Conservation (phyloP, 1,284 basidiomycete genomes). For the Microbotryum lychnidis-dioicae region DNA sequence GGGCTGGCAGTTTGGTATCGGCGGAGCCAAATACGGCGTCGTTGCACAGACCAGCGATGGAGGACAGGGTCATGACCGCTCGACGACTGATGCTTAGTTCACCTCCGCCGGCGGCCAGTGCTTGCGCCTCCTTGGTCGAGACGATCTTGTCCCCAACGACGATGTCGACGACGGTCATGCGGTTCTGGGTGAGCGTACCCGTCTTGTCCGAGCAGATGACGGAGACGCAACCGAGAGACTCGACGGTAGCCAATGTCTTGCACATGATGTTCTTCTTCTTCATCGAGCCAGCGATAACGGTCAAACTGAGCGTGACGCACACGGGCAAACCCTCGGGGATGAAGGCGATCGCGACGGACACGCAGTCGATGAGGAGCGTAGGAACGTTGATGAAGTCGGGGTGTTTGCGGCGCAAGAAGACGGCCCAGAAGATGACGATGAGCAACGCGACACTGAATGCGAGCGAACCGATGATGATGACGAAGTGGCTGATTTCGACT, state of each 20-base stretch:
- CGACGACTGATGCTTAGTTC: conserved; percentile 19
- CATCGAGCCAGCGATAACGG: conserved; percentile 44
- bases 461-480: conserved; percentile 43
- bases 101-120: conserved; percentile 37
- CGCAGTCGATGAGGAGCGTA: conserved; percentile 13
- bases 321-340: conserved; percentile 47
- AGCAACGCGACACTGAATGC: conserved; percentile 48
- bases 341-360: conserved; percentile 49
- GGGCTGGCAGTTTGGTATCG: conserved; percentile 42
- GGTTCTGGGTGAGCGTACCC: conserved; percentile 48
- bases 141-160: background rate
- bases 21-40: conserved; percentile 51
- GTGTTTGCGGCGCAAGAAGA: conserved; percentile 46
- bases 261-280: conserved; percentile 53
- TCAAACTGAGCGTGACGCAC: conserved; percentile 48
- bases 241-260: conserved; percentile 55
- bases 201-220: conserved; percentile 56
- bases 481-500: conserved; percentile 44
- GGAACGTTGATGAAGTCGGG: conserved; percentile 51
- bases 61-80: conserved; percentile 41
- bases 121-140: conserved; percentile 10
- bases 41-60: conserved; percentile 54
- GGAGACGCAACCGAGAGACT: conserved; percentile 53
- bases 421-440: conserved; percentile 52
- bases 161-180: conserved; percentile 43